A percentile compares a stretch with the other conserved stretches of the same genome.
phyloP scores from a whole-genome alignment of 2,329 filamentous ascomycete species.

The Cladobotryum protrusum region DNA sequence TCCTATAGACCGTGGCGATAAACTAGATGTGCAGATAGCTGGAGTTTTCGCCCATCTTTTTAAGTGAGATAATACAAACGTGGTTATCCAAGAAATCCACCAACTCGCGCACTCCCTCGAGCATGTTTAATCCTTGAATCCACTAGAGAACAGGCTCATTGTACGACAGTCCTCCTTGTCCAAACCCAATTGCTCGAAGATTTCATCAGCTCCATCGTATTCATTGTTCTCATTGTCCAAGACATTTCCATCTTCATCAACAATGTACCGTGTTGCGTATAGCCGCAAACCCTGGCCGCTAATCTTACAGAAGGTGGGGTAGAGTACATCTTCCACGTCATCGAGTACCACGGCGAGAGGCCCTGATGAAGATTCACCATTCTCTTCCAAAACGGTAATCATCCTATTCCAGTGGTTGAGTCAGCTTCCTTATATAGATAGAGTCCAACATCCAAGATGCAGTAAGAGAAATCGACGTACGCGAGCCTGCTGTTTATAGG shows the following conservation, averaged over 20 bases:
- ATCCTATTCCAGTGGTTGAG: not conserved
- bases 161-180: no score
- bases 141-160: no score
- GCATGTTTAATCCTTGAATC: no score
- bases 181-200: no score
- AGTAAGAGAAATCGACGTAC: not conserved
- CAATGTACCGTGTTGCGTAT: not conserved
- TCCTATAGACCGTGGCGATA: no score
- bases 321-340: not conserved
- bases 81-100: no score
- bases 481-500: not conserved
- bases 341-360: not conserved
- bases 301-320: conserved; percentile 1
- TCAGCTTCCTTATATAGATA: not conserved
- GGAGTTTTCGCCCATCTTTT: no score
- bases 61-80: no score
- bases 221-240: no score
- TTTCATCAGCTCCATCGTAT: no score
- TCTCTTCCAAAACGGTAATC: not conserved
- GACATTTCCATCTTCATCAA: not conserved
- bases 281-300: not conserved
- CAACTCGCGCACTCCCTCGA: no score
- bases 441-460: not conserved
- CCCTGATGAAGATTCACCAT: not conserved
- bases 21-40: no score